Conservation (phyloP, 129 eudicot genomes). For the Heracleum sosnowskyi region DNA sequence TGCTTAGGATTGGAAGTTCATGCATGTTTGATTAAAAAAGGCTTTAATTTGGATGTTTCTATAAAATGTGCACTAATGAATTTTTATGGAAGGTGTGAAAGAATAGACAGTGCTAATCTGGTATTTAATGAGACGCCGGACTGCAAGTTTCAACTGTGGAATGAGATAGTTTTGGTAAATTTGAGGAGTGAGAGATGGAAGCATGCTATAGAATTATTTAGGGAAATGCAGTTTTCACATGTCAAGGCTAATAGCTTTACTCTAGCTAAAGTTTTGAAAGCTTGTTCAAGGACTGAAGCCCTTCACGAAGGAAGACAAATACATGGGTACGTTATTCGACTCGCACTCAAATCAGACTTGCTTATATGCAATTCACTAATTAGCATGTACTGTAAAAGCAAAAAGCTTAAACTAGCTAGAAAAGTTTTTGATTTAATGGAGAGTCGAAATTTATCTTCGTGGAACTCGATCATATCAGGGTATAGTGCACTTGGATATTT, state of each 20-base stretch:
- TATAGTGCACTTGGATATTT: conserved; percentile 36
- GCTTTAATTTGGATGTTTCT: conserved; percentile 32
- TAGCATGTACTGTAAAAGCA: conserved; percentile 31
- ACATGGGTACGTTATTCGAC: conserved; percentile 47
- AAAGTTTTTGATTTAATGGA: conserved; percentile 39
- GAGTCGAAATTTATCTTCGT: conserved; percentile 30
- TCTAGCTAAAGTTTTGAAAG: conserved; percentile 41
- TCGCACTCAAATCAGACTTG: conserved; percentile 18
- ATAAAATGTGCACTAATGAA: conserved; percentile 39
- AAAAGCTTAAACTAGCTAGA: conserved; percentile 30
- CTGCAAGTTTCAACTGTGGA: conserved; percentile 24
- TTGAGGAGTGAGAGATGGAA: conserved; percentile 31
- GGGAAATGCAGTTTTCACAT: conserved; percentile 35
- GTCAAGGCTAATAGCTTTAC: conserved; percentile 31
- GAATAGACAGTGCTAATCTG: conserved; percentile 25
- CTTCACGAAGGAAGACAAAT: conserved; percentile 40
- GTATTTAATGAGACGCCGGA: conserved; percentile 26
- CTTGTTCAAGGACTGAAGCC: conserved; percentile 34
- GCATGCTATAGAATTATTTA: conserved; percentile 23
- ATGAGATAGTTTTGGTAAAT: conserved; percentile 34
- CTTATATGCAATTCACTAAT: conserved; percentile 39
- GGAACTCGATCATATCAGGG: conserved; percentile 55
- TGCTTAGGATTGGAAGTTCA: conserved; percentile 47
- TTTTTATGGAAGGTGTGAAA: conserved; percentile 40
- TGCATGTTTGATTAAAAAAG: conserved; percentile 42